Evolutionary conservation across 129 eudicot genomes (phyloP).

Genomic region (Gnaphalium uliginosum): DNA sequence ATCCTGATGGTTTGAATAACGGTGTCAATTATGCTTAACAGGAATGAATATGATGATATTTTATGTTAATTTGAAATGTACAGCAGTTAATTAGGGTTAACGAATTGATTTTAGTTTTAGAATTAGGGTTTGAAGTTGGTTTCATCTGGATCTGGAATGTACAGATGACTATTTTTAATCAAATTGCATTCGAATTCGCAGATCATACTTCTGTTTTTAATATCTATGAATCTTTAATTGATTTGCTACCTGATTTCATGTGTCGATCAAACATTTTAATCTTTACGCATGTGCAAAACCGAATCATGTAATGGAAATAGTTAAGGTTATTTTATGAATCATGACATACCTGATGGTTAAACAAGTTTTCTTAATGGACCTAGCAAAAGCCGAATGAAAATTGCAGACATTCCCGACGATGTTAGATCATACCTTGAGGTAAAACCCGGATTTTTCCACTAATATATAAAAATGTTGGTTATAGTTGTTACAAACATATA

Average conservation of each 20-base stretch:
- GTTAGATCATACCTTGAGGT: too few species aligned
- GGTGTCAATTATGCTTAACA: background rate
- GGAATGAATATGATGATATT: background rate
- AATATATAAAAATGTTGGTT: too few species aligned
- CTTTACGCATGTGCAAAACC: too few species aligned
- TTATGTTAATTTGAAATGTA: slow-evolving; percentile 18
- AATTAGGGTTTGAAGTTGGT: slow-evolving; percentile 26
- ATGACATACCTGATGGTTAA: too few species aligned
- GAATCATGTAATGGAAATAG: too few species aligned
- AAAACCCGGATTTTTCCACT: too few species aligned
- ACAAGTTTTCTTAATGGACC: too few species aligned
- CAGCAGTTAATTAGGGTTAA: slow-evolving; percentile 22
- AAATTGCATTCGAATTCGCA: slow-evolving; percentile 10
- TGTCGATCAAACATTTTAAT: too few species aligned
- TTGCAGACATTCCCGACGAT: too few species aligned
- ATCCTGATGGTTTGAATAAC: background rate
- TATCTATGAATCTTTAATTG: background rate
- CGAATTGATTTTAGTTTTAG: slow-evolving; percentile 20
- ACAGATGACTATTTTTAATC: slow-evolving; percentile 14
- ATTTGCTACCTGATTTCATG: background rate
- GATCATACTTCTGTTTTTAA: background rate
- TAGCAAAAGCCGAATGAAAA: too few species aligned
- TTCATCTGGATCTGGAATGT: slow-evolving; percentile 30
- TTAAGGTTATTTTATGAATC: too few species aligned
- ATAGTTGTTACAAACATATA: too few species aligned